Evolutionary conservation across 1,139 yeast species (phyloP), one percentile per base, ranked within the genome.

Genomic region (Spathaspora sp.): DNA sequence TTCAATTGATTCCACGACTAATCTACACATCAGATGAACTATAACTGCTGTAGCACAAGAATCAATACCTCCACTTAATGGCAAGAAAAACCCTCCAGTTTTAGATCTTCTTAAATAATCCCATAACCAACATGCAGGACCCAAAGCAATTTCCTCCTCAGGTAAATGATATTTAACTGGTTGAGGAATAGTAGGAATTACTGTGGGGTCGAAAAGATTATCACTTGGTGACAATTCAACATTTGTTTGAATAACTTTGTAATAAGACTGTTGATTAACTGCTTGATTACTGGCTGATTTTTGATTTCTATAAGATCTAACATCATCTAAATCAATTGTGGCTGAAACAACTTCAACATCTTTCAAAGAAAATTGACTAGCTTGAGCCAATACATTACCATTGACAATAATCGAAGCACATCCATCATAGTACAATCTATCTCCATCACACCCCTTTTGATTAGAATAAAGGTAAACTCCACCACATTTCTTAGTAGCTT

Each of bases 41-140:
- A 95, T 90, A 16, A 88, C 88, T 0, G 98, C 95, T 1, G 99
- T 95, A 1, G 99, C 97, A 71, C 99, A 95, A 23, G 96, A 87
- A 63, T 93, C 99, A 51, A 95, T 91, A 42, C 99, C 99, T 17
- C 99, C 99, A 63, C 96, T 86, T 43, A 93, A 73, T 0, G 99
- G 98, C 43, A 93, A 73, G 66, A 93, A 95, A 63, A 78, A 93
- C 0, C 99, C 99, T 0, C 91, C 90, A 48, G 93, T 86, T 54
- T 81, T 81, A 53, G 95, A 89, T 55, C 99, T 80, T 61, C 99
- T 78, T 51, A 93, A 75, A 61, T 93, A 93, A 64, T 93, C 99
- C 99, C 99, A 93, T 53, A 93, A 67, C 99, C 99, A 93, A 64
- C 99, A 93, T 0, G 99, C 99, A 1, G 99, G 99, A 0, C 99